Evolutionary conservation across 208 protist genomes (phyloP).

Genomic region (Trypanosoma theileri): DNA sequence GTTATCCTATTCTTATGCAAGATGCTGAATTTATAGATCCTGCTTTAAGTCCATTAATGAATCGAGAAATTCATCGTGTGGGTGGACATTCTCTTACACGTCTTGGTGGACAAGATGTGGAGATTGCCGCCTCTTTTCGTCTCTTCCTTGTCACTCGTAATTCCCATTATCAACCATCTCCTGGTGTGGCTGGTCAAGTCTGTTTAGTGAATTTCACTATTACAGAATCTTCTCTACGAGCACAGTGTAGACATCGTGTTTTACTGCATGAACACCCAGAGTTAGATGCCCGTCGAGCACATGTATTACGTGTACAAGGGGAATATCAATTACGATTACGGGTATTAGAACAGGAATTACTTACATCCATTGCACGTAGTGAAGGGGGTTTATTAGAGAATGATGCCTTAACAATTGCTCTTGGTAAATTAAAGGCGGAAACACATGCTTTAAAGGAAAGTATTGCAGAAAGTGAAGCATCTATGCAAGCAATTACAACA

Average conservation of each 20-base stretch:
- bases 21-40: conserved; percentile 99
- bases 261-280: conserved; percentile 96
- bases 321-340: conserved; percentile 94
- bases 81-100: conserved; percentile 94
- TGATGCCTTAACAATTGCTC: conserved; percentile 93
- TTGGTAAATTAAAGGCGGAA: conserved; percentile 95
- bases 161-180: conserved; percentile 93
- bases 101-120: conserved; percentile 97
- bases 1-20: conserved; percentile 98
- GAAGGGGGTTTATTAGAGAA: conserved; percentile 98
- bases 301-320: conserved; percentile 94
- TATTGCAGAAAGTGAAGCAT: conserved; percentile 90
- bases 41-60: conserved; percentile 98
- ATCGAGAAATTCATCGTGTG: conserved; percentile 94
- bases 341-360: conserved; percentile 95
- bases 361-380: conserved; percentile 92
- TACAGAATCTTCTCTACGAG: conserved; percentile 94
- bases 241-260: conserved; percentile 93
- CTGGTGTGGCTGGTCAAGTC: conserved; percentile 95
- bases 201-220: conserved; percentile 99
- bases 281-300: conserved; percentile 90
- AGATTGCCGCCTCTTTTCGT: conserved; percentile 96
- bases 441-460: conserved; percentile 85
- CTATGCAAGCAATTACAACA: conserved; percentile 87
- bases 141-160: conserved; percentile 98